Conservation (phyloP, 768 basidiomycete species). For the Fomitopsis pulvina region DNA sequence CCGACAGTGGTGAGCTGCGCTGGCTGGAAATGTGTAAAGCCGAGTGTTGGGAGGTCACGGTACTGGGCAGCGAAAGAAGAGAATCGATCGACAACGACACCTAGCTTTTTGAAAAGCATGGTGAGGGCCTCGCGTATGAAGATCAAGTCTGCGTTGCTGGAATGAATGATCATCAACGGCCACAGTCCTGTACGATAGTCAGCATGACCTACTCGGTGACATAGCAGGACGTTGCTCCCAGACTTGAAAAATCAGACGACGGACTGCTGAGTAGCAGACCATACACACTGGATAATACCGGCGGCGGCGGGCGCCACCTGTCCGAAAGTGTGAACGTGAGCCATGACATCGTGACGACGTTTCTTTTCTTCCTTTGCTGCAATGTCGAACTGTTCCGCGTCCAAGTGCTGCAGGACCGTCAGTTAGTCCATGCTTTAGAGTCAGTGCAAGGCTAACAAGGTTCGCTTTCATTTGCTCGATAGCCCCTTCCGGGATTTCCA, state of each 20-base stretch:
- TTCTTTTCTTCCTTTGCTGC: conserved; percentile 97
- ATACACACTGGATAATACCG: conserved; percentile 85
- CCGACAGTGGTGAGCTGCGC: conserved; percentile 98
- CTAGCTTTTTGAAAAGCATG: conserved; percentile 82
- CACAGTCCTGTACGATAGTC: conserved; percentile 46
- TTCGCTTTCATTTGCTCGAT: conserved; percentile 94
- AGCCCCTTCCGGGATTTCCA: conserved; percentile 84
- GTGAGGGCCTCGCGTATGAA: conserved; percentile 87
- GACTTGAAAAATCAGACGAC: conserved; percentile 31
- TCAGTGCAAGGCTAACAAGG: conserved; percentile 44
- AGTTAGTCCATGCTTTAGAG: background rate
- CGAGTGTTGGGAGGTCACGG: conserved; percentile 85
- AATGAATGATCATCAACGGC: background rate
- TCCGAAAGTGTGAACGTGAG: conserved; percentile 97
- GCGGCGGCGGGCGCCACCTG: conserved; percentile 90
- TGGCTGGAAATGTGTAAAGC: conserved; percentile 98
- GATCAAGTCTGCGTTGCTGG: conserved; percentile 98
- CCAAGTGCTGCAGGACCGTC: conserved; percentile 50
- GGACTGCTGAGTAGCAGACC: background rate
- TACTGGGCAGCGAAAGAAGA: conserved; percentile 80
- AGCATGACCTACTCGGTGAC: conserved; percentile 82
- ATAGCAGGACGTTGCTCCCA: conserved; percentile 98
- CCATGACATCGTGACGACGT: conserved; percentile 98
- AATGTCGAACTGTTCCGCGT: conserved; percentile 83
- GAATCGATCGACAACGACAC: conserved; percentile 83